Evolutionary conservation across 1,139 yeast genomes (phyloP), one percentile per base, ranked within the genome.

Genomic region (Protomyces pachydermus): DNA sequence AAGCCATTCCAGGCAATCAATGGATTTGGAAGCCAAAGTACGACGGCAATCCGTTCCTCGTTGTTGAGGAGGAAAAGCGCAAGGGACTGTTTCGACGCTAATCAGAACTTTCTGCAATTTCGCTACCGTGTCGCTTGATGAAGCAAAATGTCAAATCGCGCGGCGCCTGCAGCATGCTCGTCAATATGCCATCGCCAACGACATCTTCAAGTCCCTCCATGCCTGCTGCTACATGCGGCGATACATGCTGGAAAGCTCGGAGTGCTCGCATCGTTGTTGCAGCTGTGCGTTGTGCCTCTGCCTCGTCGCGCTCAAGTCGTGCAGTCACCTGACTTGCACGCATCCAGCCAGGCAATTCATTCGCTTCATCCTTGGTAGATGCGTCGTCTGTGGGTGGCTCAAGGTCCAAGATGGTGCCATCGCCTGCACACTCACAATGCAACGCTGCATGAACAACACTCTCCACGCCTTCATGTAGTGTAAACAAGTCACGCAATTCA

Each of bases 1-100:
- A 82, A 23, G 82, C 80, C 69, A 76, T 85, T 66, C 82, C 86
- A 42, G 91, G 91, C 1, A 85, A 87, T 67, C 83, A 86, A 67
- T 88, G 95, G 95, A 86, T 87, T 54, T 84, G 87, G 76, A 87
- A 86, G 73, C 85, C 84, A 54, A 87, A 87, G 77, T 87, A 87
- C 72, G 50, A 46, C 37, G 54, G 54, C 46, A 50, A 58, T 34
- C 62, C 62, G 1, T 58, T 58, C 56, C 6, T 45, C 52, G 39
- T 32, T 39, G 53, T 20, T 25, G 53, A 16, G 25, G 48, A 42
- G 23, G 48, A 42, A 18, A 42, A 42, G 48, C 48, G 48, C 28
- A 42, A 42, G 14, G 18, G 48, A 6, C 48, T 16, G 20, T 20
- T 16, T 42, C 48, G 48, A 10, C 48, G 23, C 14, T 20, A 18